Evolutionary conservation across 2,329 filamentous ascomycete genomes (phyloP).

Genomic region (Trichophyton benhamiae): DNA sequence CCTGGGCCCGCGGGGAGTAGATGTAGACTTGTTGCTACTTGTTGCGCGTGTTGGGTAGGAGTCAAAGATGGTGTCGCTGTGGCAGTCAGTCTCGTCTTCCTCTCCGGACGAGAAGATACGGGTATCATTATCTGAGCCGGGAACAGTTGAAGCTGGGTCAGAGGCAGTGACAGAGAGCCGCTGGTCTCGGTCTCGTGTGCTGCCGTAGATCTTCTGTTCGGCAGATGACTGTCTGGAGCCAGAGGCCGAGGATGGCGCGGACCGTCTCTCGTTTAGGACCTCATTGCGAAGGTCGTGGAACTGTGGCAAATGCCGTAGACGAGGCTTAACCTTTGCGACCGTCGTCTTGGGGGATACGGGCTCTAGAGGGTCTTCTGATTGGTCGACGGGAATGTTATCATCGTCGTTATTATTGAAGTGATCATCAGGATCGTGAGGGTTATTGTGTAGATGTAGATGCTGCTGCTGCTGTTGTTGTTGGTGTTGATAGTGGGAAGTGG

Average conservation of each 20-base stretch:
- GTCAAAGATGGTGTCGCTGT: conserved; percentile 51
- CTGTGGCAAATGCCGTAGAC: conserved; percentile 13
- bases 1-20: conserved; percentile 42
- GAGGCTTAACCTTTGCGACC: conserved; percentile 6
- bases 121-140: conserved; percentile 50
- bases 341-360: neutral
- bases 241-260: conserved; percentile 1
- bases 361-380: conserved; percentile 14
- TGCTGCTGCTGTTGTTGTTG: no score
- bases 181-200: conserved; percentile 23
- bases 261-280: conserved; percentile 2
- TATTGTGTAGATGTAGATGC: no score
- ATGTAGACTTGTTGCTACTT: conserved; percentile 39
- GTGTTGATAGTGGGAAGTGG: conserved; percentile 16
- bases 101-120: conserved; percentile 45
- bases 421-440: no score
- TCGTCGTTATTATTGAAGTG: no score
- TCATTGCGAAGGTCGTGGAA: conserved; percentile 13
- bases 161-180: conserved; percentile 46
- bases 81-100: conserved; percentile 49
- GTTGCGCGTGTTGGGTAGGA: conserved; percentile 50
- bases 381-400: neutral
- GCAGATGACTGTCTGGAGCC: conserved; percentile 5
- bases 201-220: neutral
- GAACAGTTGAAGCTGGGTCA: conserved; percentile 46